Evolutionary conservation across 257 asterid genomes (phyloP).

Genomic region (Gardenia jasminoides): DNA sequence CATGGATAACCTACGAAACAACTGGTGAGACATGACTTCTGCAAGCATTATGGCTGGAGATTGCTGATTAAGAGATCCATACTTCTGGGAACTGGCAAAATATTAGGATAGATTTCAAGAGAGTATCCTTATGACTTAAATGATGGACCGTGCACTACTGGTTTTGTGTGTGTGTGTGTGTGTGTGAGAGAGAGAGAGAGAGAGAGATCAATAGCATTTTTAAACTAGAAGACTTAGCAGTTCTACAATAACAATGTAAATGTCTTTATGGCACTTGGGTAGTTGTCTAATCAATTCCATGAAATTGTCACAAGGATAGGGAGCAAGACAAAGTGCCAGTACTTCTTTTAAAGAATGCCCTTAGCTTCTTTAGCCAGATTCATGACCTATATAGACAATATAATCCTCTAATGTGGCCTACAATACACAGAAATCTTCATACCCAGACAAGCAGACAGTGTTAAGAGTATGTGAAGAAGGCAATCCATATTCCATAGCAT

Average conservation of each 20-base stretch:
- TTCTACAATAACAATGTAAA: not conserved
- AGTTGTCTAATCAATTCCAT: not conserved
- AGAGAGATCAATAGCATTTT: not conserved
- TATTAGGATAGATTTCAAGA: too few species aligned
- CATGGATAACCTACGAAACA: not conserved
- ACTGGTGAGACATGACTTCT: too few species aligned
- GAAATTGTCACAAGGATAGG: not conserved
- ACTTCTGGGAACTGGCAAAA: too few species aligned
- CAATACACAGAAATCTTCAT: slow-evolving; percentile 10
- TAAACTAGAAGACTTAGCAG: not conserved
- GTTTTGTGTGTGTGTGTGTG: too few species aligned
- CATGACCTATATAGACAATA: not conserved
- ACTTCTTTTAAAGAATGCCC: not conserved
- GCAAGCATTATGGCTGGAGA: too few species aligned
- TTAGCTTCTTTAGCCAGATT: not conserved
- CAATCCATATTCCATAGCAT: slow-evolving; percentile 89
- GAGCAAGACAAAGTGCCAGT: not conserved
- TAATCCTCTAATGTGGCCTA: not conserved
- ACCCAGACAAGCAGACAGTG: slow-evolving; percentile 96
- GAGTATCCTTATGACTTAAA: too few species aligned
- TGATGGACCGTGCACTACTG: too few species aligned
- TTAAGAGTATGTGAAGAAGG: slow-evolving; percentile 97
- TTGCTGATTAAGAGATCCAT: too few species aligned
- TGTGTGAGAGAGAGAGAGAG: too few species aligned
- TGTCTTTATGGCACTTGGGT: not conserved